These are phyloP conservation scores for Trypanosoma lewisi DNA, from an alignment of 208 protist genomes.

Conservation along the genomic window DNA sequence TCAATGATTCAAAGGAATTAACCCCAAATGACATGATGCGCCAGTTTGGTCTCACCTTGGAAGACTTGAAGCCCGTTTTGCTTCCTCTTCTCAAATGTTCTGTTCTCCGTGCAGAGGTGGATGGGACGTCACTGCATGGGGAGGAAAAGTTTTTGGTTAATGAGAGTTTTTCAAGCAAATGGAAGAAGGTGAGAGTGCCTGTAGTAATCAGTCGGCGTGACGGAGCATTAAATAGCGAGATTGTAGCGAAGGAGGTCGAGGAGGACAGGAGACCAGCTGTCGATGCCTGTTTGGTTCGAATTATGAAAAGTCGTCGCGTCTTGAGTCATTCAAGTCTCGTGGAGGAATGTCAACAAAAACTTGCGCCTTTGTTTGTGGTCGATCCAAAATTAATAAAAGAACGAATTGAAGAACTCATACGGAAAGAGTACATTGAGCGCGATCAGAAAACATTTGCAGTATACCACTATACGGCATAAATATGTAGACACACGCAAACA, in stretches of 20 bases:
- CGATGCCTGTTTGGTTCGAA: slow-evolving; percentile 80
- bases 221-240: slow-evolving; percentile 36
- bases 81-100: slow-evolving; percentile 46
- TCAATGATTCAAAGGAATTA: slow-evolving; percentile 52
- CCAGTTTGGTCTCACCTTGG: slow-evolving; percentile 31
- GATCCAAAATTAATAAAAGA: slow-evolving; percentile 82
- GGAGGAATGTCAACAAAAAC: slow-evolving; percentile 67
- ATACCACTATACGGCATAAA: slow-evolving; percentile 74
- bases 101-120: slow-evolving; percentile 27
- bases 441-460: slow-evolving; percentile 45
- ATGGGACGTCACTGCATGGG: slow-evolving; percentile 26
- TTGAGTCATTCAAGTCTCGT: slow-evolving; percentile 72
- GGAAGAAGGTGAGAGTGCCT: slow-evolving; percentile 57
- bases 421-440: slow-evolving; percentile 77
- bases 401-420: slow-evolving; percentile 85
- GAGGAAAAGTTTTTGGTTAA: slow-evolving; percentile 54
- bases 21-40: slow-evolving; percentile 31
- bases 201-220: slow-evolving; percentile 33
- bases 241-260: slow-evolving; percentile 50
- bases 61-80: slow-evolving; percentile 39
- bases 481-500: slow-evolving; percentile 7
- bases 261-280: slow-evolving; percentile 77
- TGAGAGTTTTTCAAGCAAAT: slow-evolving; percentile 54
- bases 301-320: slow-evolving; percentile 78
- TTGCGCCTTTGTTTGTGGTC: slow-evolving; percentile 54